These are phyloP conservation scores for Kwoniella newhampshirensis DNA, from an alignment of 768 basidiomycete genomes.

Conservation along the genomic window DNA sequence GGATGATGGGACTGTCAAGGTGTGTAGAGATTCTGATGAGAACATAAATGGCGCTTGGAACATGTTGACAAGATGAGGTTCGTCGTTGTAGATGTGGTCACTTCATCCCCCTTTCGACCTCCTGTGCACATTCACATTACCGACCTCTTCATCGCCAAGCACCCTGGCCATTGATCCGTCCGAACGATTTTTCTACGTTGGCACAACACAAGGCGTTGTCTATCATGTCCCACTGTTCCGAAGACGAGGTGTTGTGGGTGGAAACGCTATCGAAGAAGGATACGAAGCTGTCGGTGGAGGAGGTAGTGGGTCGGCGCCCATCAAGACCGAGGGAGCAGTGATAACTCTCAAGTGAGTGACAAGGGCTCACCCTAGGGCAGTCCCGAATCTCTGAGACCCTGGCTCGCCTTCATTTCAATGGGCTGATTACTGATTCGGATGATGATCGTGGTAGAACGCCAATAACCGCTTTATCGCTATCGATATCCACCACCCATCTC, in stretches of 20 bases:
- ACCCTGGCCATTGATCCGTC: slow-evolving; percentile 72
- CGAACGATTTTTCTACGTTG: slow-evolving; percentile 86
- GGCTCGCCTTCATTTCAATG: neutral
- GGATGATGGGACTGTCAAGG: slow-evolving; percentile 88
- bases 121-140: slow-evolving; percentile 83
- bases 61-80: slow-evolving; percentile 4
- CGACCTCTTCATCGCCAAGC: slow-evolving; percentile 64
- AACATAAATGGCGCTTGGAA: neutral
- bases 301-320: slow-evolving; percentile 32
- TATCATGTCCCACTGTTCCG: slow-evolving; percentile 78
- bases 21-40: slow-evolving; percentile 45
- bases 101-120: slow-evolving; percentile 63
- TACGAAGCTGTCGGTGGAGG: slow-evolving; percentile 44
- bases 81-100: slow-evolving; percentile 46
- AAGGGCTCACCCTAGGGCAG: neutral
- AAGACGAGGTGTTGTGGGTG: slow-evolving; percentile 34
- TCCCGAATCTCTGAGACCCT: neutral
- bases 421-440: slow-evolving; percentile 1
- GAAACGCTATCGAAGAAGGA: slow-evolving; percentile 1
- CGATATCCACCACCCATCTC: slow-evolving; percentile 72
- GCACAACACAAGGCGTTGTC: slow-evolving; percentile 70
- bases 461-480: slow-evolving; percentile 71
- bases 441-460: slow-evolving; percentile 61
- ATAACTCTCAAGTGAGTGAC: slow-evolving; percentile 66
- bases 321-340: slow-evolving; percentile 38